Percentiles rank a stretch among this genome's conserved stretches.
Evolutionary conservation across 176 grass and related monocot species (phyloP).

Genomic region (Hyparrhenia diplandra): DNA sequence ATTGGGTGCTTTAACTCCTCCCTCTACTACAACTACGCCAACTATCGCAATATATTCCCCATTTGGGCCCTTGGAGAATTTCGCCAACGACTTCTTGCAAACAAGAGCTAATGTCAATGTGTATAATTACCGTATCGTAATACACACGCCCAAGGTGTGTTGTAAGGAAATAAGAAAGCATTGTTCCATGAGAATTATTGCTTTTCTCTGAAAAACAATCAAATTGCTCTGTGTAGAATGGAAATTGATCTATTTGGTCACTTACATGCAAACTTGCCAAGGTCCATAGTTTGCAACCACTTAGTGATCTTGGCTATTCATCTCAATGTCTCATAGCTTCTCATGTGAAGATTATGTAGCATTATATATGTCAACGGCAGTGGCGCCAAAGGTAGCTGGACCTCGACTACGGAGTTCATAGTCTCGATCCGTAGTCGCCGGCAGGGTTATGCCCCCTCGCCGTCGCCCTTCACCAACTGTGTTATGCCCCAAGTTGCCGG

Average conservation of each 20-base stretch:
- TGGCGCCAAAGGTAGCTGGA: too few relatives aligned
- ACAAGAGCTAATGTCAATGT: neutral
- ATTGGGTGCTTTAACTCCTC: slow-evolving; percentile 30
- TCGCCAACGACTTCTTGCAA: slow-evolving; percentile 13
- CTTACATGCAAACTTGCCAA: too few relatives aligned
- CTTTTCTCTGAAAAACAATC: neutral
- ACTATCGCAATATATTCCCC: slow-evolving; percentile 38
- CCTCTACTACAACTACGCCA: slow-evolving; percentile 28
- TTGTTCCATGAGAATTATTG: neutral
- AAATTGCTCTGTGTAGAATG: neutral
- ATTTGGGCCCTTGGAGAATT: slow-evolving; percentile 37
- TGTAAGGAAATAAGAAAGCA: neutral
- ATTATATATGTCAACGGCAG: too few relatives aligned
- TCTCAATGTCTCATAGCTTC: too few relatives aligned
- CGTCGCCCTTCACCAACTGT: too few relatives aligned
- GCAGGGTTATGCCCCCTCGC: too few relatives aligned
- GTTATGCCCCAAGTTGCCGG: too few relatives aligned
- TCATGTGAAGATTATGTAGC: too few relatives aligned
- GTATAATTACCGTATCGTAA: neutral
- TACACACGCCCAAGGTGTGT: neutral
- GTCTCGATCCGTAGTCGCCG: too few relatives aligned
- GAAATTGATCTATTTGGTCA: neutral
- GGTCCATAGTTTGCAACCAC: too few relatives aligned
- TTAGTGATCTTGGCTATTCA: too few relatives aligned
- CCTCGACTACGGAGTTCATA: too few relatives aligned